Conservation (phyloP, 345 rosid genomes). For the Eucalyptus regnans region DNA sequence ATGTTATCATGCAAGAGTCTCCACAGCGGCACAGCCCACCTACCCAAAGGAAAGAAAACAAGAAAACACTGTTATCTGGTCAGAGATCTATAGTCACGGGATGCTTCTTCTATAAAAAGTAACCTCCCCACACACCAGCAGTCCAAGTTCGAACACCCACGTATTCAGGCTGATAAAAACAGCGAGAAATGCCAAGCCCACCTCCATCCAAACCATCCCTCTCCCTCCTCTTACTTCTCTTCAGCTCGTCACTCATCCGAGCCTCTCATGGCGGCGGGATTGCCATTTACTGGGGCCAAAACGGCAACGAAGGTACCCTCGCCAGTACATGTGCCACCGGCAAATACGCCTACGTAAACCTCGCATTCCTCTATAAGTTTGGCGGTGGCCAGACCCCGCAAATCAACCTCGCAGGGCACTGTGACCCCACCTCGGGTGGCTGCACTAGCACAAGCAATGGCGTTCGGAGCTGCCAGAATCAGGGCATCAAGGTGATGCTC, state of each 20-base stretch:
- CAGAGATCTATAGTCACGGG: background rate
- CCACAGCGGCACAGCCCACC: background rate
- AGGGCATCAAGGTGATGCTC: slow-evolving; percentile 42
- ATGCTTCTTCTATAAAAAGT: background rate
- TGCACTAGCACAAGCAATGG: slow-evolving; percentile 16
- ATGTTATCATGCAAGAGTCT: background rate
- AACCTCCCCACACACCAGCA: background rate
- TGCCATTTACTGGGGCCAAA: slow-evolving; percentile 43
- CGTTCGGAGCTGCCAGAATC: slow-evolving; percentile 25
- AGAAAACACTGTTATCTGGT: background rate
- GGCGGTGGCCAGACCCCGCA: slow-evolving; percentile 37
- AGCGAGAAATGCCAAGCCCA: background rate
- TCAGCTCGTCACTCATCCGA: background rate
- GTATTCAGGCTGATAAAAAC: background rate
- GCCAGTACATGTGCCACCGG: slow-evolving; percentile 35
- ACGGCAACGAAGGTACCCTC: slow-evolving; percentile 47
- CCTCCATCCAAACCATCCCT: background rate
- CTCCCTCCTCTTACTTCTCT: slow-evolving; percentile 1
- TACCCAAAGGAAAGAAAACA: background rate
- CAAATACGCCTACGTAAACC: slow-evolving; percentile 26
- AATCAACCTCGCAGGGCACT: slow-evolving; percentile 53
- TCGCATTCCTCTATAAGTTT: slow-evolving; percentile 45
- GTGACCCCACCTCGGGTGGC: slow-evolving; percentile 25
- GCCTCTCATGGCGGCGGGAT: slow-evolving; percentile 11
- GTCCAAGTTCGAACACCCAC: background rate